Evolutionary conservation across 331 rosid genomes (phyloP), one percentile per base, ranked within the genome.

Genomic region (Pyrus hybrid): DNA sequence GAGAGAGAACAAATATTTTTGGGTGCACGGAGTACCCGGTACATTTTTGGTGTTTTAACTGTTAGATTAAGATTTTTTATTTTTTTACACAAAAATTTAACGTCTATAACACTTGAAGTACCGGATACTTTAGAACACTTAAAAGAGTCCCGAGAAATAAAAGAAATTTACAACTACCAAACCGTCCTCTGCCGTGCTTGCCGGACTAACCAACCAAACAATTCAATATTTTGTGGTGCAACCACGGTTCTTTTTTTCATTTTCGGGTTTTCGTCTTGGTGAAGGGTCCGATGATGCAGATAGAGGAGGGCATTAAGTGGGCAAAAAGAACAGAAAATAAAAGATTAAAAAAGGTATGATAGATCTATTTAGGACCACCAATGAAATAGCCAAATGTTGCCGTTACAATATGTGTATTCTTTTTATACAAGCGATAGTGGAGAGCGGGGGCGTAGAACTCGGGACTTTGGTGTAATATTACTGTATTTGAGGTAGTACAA

Each of bases 311-410:
- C 51, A 22, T 25, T 29, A 11, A 18, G 4, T 56, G 18, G 32
- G 37, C 62, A 65, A 30, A 51, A 29, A 51, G n/a, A 21, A 37
- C 1, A 49, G 13, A 26, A 30, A 45, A 29, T 49, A 30, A 51
- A 73, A 73, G 4, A 16, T 4, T 67, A 0, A 35, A 11, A 64
- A 30, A 22, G 21, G n/a, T 23, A 16, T 13, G 71, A 70, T 22
- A 8, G 45, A 47, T 35, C 45, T 76, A 61, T 71, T 57, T 64
- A 66, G 78, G 75, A 71, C 78, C 78, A 73, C 64, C 47, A 13
- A 72, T 20, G 63, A 16, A 66, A 11, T 41, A 13, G 78, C 54
- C 72, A 67, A 53, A 70, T 30, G 63, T 23, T 70, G 13, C 28
- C 21, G 47, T 66, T 58, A 17, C 5, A 41, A 0, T 41, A 41